Base-by-base conservation (phyloP, 768 basidiomycete species). In the Termitomyces sp. region DNA sequence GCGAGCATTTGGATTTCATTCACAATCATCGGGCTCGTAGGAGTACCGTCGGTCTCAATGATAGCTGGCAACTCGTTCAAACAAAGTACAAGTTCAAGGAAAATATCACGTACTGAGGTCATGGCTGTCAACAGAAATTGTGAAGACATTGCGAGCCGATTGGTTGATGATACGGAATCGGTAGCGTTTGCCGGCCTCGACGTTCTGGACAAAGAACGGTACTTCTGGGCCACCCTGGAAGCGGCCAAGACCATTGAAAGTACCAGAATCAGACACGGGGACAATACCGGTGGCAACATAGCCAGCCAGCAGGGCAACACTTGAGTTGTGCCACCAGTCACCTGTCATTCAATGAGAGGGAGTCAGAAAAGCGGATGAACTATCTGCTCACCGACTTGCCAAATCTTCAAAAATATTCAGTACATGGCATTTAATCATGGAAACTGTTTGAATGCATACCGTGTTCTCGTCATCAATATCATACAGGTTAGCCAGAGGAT, bases 131-230 rank as follows among this genome's bases (percentile, higher is more conserved):
- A 77, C 65, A 1, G 73, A 75, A 59, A 79, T 72, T 5, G 62
- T 67, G 68, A 75, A 77, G 28, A 68, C 70, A 20, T 74, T 73
- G 33, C 76, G 71, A 58, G 83, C 83, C 20, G 81, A 79, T 26
- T 73, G 73, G 52, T 76, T 76, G 62, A 85, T 67, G 15, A 85
- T 55, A 12, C 83, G 80, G 70, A 85, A 77, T 42, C 84, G 78
- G 64, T 84, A 84, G 37, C 80, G 72, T 52, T 73, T 72, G 13
- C 76, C 77, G 0, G 57, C 5, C 68, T 64, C 36, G 5, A 56
- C 55, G 29, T 56, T 56, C 57, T 79, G 64, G 6, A 79, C 71
- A 0, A 78, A 55, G 44, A 77, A 72, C 0, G 73, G 67, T 3
- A 70, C 67, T 10, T 46, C 48, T 20, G 80, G 78, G 6, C 81